These are phyloP conservation scores for Hyaloscypha finlandica DNA, from an alignment of 495 filamentous ascomycete genomes.

Conservation along the genomic window DNA sequence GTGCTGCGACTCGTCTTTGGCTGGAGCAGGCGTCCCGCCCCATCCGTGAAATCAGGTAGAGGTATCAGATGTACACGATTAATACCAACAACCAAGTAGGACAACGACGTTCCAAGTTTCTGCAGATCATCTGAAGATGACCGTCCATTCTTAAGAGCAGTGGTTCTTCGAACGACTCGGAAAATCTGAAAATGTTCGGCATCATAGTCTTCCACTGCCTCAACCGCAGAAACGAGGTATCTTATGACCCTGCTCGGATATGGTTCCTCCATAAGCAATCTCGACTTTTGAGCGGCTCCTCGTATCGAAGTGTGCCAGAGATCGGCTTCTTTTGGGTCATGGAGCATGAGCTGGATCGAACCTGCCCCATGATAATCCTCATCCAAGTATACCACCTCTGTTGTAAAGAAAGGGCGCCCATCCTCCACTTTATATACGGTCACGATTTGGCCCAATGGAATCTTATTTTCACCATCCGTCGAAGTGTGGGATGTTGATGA, in stretches of 20 bases:
- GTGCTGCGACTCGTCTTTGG: slow-evolving; percentile 45
- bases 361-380: slow-evolving; percentile 64
- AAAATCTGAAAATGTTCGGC: slow-evolving; percentile 75
- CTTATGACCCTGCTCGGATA: slow-evolving; percentile 62
- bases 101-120: slow-evolving; percentile 70
- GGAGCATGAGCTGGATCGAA: slow-evolving; percentile 68
- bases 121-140: slow-evolving; percentile 76
- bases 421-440: slow-evolving; percentile 81
- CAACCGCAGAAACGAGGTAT: slow-evolving; percentile 66
- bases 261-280: slow-evolving; percentile 50
- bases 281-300: slow-evolving; percentile 56
- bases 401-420: slow-evolving; percentile 72
- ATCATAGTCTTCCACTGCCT: slow-evolving; percentile 66
- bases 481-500: slow-evolving; percentile 43
- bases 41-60: slow-evolving; percentile 58
- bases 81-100: slow-evolving; percentile 83
- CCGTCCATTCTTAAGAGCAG: slow-evolving; percentile 53
- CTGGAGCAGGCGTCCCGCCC: slow-evolving; percentile 51
- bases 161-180: slow-evolving; percentile 76
- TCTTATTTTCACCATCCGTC: slow-evolving; percentile 54
- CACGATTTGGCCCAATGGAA: slow-evolving; percentile 73
- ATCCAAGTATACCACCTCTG: slow-evolving; percentile 78
- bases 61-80: slow-evolving; percentile 83
- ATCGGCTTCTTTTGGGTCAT: slow-evolving; percentile 71
- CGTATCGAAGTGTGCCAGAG: slow-evolving; percentile 74